A percentile compares a stretch with the other conserved stretches of the same genome.
Evolutionary conservation across 2,329 filamentous ascomycete species (phyloP).

Genomic region (Venturia effusa): DNA sequence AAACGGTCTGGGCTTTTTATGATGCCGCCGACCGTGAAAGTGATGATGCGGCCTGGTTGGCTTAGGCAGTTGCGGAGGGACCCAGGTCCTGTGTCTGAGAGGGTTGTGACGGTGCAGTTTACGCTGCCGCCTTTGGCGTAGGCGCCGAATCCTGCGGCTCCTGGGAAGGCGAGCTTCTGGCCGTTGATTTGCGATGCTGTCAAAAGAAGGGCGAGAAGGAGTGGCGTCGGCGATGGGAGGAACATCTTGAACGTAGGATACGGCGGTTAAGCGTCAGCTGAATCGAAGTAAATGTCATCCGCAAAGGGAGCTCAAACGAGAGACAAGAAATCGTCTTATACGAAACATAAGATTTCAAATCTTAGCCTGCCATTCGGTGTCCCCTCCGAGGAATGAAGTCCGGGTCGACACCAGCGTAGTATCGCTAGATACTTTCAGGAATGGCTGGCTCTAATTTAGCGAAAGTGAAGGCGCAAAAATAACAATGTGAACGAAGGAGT

Average conservation of each 20-base stretch:
- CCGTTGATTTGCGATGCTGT: not conserved
- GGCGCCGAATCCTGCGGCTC: slow-evolving; percentile 40
- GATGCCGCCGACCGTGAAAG: slow-evolving; percentile 40
- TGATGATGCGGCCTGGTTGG: slow-evolving; percentile 36
- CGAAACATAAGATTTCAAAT: no score
- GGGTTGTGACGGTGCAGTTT: slow-evolving; percentile 39
- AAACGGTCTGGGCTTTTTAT: slow-evolving; percentile 38
- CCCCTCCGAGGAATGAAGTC: no score
- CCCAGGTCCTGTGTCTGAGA: slow-evolving; percentile 37
- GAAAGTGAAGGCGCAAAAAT: no score
- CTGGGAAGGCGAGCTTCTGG: slow-evolving; percentile 33
- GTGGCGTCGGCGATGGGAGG: not conserved
- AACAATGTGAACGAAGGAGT: no score
- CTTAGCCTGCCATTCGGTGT: no score
- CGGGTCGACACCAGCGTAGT: no score
- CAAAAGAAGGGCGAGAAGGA: not conserved
- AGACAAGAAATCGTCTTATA: no score
- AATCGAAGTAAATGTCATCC: not conserved
- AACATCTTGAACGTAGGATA: not conserved
- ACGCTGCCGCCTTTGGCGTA: slow-evolving; percentile 36
- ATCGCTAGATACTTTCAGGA: no score
- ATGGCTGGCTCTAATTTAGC: no score
- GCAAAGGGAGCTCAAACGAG: not conserved
- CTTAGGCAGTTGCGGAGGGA: slow-evolving; percentile 42
- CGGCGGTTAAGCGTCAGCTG: not conserved